Percentiles rank a stretch among this genome's conserved stretches.
Evolutionary conservation across 169 alveolate species (phyloP).

Genomic region (Plasmodium gonderi): DNA sequence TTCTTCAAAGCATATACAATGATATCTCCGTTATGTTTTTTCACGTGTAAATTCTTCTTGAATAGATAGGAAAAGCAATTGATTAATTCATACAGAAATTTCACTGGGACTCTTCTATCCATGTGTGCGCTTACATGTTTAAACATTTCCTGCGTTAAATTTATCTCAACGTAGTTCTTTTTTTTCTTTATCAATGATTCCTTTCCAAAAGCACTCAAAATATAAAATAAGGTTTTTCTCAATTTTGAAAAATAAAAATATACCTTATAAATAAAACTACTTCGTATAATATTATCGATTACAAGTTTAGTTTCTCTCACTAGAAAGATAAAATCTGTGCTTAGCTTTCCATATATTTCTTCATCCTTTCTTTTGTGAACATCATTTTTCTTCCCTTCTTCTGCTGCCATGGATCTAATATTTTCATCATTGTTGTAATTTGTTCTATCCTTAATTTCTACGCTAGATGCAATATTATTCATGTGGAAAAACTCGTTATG

Average conservation of each 20-base stretch:
- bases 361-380: neutral
- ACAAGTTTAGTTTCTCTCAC: conserved; percentile 11
- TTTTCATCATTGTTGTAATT: neutral
- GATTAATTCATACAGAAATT: conserved; percentile 17
- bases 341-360: neutral
- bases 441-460: neutral
- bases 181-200: conserved; percentile 17
- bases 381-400: neutral
- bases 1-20: conserved; percentile 19
- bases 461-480: neutral
- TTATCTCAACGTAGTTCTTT: conserved; percentile 17
- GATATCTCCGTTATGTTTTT: conserved; percentile 4
- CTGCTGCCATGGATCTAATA: neutral
- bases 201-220: conserved; percentile 34
- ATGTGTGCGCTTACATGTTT: conserved; percentile 3
- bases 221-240: conserved; percentile 25
- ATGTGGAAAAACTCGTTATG: neutral
- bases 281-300: conserved; percentile 41
- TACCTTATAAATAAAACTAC: conserved; percentile 24
- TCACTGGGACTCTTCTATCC: conserved; percentile 10
- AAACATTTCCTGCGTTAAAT: conserved; percentile 7
- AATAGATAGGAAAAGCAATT: conserved; percentile 6
- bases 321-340: conserved; percentile 8
- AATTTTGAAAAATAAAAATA: conserved; percentile 23
- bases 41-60: conserved; percentile 25